These are phyloP conservation scores for Naganishia albida DNA, from an alignment of 1,284 basidiomycete genomes.

Conservation along the genomic window DNA sequence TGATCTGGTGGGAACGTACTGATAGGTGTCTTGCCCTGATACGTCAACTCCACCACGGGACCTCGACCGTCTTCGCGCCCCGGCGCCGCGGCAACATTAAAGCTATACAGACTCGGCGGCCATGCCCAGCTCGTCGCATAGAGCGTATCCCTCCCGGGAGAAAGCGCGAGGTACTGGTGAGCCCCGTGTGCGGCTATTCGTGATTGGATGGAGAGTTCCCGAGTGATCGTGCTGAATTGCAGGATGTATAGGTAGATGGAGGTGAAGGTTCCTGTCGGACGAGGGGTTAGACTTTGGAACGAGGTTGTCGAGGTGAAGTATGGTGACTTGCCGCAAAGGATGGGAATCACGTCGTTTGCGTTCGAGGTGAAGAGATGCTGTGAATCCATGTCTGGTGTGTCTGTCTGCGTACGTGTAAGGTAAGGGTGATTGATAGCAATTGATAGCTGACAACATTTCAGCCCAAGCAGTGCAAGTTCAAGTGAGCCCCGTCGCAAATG, in stretches of 20 bases:
- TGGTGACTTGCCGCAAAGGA: conserved; percentile 28
- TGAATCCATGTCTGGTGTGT: conserved; percentile 3
- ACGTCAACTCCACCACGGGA: conserved; percentile 22
- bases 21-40: conserved; percentile 40
- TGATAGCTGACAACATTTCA: background rate
- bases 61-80: background rate
- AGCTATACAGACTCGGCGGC: conserved; percentile 40
- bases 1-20: conserved; percentile 33
- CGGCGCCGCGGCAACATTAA: conserved; percentile 14
- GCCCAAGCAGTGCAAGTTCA: background rate
- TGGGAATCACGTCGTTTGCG: conserved; percentile 25
- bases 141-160: conserved; percentile 35
- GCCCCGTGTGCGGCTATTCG: conserved; percentile 41
- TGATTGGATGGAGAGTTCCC: conserved; percentile 35
- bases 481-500: no score
- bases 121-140: conserved; percentile 47
- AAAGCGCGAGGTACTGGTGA: conserved; percentile 45
- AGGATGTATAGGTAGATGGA: conserved; percentile 34
- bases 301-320: background rate
- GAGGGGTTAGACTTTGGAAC: background rate
- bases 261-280: conserved; percentile 31
- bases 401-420: background rate
- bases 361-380: conserved; percentile 19
- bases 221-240: conserved; percentile 40
- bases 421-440: background rate